A percentile compares a stretch with the other conserved stretches of the same genome.
These are phyloP conservation scores for Talaromyces piceae DNA, from an alignment of 2,329 filamentous ascomycete genomes.

Conservation along the genomic window DNA sequence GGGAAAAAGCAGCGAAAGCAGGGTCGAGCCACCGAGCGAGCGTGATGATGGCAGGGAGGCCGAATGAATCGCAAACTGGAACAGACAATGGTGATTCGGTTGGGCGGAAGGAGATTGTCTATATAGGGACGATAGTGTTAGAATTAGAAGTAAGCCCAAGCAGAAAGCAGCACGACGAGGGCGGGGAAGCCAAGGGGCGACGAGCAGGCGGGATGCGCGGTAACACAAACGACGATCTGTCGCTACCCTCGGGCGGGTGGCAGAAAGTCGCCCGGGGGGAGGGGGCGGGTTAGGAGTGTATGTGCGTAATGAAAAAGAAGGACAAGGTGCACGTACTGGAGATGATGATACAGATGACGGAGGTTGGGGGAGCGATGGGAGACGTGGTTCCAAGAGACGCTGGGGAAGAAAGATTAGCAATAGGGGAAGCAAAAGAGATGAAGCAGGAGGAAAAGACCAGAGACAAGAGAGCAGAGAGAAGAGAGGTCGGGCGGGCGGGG, in stretches of 20 bases:
- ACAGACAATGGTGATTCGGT: neutral
- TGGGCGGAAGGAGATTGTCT: neutral
- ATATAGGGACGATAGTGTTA: neutral
- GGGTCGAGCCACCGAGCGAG: neutral
- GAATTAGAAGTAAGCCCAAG: neutral
- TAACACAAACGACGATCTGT: neutral
- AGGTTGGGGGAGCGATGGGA: neutral
- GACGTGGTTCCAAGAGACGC: neutral
- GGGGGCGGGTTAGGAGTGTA: no score
- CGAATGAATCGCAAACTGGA: neutral
- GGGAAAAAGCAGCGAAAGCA: neutral
- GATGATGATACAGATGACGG: no score
- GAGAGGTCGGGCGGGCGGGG: neutral
- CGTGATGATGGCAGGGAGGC: neutral
- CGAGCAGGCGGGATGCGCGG: neutral
- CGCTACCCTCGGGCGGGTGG: neutral
- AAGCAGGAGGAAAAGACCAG: neutral
- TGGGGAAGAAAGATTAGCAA: neutral
- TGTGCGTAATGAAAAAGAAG: constrained; percentile 11
- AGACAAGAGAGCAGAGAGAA: no score
- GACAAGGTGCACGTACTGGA: neutral
- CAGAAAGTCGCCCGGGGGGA: constrained; percentile 2
- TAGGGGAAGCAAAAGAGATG: constrained; percentile 3
- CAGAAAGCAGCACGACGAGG: neutral
- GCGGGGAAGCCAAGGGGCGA: neutral